Conservation (phyloP, 73 alveolate genomes). For the Durusdinium trenchii region DNA sequence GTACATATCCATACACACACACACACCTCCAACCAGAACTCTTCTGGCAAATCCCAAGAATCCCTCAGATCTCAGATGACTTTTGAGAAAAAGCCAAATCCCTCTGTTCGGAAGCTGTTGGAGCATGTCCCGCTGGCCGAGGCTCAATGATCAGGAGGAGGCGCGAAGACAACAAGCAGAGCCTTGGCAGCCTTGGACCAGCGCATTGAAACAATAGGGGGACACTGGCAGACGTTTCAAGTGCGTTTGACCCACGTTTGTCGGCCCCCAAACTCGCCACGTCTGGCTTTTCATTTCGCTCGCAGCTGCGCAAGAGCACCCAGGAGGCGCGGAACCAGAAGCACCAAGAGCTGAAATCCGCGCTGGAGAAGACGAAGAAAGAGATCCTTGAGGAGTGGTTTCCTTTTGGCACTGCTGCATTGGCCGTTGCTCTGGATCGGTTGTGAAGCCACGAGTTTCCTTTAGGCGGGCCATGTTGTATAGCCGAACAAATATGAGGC, state of each 20-base stretch:
- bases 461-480: too few species aligned
- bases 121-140: not conserved
- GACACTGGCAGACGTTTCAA: not conserved
- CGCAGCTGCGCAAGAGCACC: not conserved
- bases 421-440: too few species aligned
- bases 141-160: slow-evolving; percentile 76
- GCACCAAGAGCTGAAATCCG: slow-evolving; percentile 46
- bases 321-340: slow-evolving; percentile 16
- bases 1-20: too few species aligned
- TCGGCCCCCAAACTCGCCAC: not conserved
- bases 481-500: too few species aligned
- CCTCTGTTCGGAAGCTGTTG: not conserved
- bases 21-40: too few species aligned
- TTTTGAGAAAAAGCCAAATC: not conserved
- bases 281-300: not conserved
- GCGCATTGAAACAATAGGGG: not conserved
- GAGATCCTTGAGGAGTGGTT: slow-evolving; percentile 33
- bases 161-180: slow-evolving; percentile 49
- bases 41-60: too few species aligned
- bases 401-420: not conserved
- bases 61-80: too few species aligned
- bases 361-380: slow-evolving; percentile 51
- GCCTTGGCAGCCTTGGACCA: not conserved
- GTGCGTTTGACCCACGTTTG: not conserved
- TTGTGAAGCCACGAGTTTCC: too few species aligned